Evolutionary conservation across 2,329 filamentous ascomycete species (phyloP), one percentile per base, ranked within the genome.

Genomic region (Penicillium sp.): DNA sequence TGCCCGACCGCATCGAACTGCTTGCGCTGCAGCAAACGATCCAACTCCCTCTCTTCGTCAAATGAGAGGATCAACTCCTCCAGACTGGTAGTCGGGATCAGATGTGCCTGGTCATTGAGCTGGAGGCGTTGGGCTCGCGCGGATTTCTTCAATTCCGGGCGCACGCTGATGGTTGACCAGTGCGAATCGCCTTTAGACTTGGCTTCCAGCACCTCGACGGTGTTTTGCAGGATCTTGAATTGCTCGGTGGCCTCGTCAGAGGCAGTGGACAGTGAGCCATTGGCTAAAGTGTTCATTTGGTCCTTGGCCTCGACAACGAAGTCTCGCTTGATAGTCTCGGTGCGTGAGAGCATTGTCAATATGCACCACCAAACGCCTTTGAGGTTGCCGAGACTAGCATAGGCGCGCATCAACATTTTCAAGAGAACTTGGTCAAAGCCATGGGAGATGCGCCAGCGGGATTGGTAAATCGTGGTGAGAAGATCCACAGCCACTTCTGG

Each of bases 291-390:
- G 2, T 10, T 42, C 34, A 45, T 18, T 22, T 47, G 42, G 41
- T 31, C 54, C 18, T 18, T 60, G 8, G 66, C 62, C 50, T 76
- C 74, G 16, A 67, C 67, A 2, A 73, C 56, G 27, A 76, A 67
- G 45, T 71, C 64, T 22, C 51, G 64, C 38, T 54, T 66, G 22
- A 70, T 50, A 11, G 68, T 65, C 31, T 68, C 71, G 3, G 59
- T 55, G 27, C 73, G 69, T 27, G 68, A 62, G 22, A 76, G 60
- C n/a, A 64, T 70, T 2, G 72, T 71, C 48, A 75, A 48, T 39
- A 76, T 65, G 45, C 72, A 74, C 74, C 74, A 76, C 45, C 73
- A 72, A 3, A 75, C 57, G 2, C 74, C 74, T n/a, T 65, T 62
- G 7, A 71, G 49, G 31, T 73, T 67, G 4, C 64, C 61, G 5